Evolutionary conservation across 345 rosid genomes (phyloP).

Genomic region (Moringa oleifera): DNA sequence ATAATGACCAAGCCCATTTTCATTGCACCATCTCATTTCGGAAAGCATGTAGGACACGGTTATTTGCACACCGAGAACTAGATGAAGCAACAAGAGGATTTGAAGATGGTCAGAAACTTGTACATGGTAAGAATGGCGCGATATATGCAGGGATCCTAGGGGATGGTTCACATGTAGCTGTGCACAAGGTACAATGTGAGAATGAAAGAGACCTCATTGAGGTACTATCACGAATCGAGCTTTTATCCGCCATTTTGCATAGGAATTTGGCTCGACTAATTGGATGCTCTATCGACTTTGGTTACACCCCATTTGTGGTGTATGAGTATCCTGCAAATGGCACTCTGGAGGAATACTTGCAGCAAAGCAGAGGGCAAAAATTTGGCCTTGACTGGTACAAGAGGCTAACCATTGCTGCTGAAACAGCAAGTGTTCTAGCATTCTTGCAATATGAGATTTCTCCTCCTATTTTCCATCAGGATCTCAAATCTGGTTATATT

Average conservation of each 20-base stretch:
- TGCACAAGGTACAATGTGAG: conserved; percentile 58
- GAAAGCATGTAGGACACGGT: conserved; percentile 61
- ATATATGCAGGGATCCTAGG: conserved; percentile 51
- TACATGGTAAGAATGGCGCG: conserved; percentile 36
- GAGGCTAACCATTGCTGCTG: conserved; percentile 58
- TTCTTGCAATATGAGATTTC: conserved; percentile 56
- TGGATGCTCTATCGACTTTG: conserved; percentile 64
- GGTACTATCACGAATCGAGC: conserved; percentile 51
- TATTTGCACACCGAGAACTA: conserved; percentile 63
- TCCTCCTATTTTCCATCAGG: conserved; percentile 62
- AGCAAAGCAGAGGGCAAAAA: conserved; percentile 19
- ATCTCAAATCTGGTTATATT: conserved; percentile 46
- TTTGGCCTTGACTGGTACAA: conserved; percentile 65
- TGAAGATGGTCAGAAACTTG: conserved; percentile 47
- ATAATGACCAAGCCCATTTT: conserved; percentile 29
- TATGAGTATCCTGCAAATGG: conserved; percentile 75
- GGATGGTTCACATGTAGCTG: conserved; percentile 60
- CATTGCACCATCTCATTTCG: conserved; percentile 49
- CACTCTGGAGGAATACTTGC: conserved; percentile 48
- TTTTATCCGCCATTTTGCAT: conserved; percentile 50
- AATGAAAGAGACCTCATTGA: conserved; percentile 52
- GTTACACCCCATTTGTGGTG: conserved; percentile 46
- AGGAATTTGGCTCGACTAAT: conserved; percentile 59
- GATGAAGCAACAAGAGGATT: conserved; percentile 67
- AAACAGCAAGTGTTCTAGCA: conserved; percentile 57